Base-by-base conservation (phyloP, 1,284 basidiomycete species). In the Pyrrhoderma noxium region DNA sequence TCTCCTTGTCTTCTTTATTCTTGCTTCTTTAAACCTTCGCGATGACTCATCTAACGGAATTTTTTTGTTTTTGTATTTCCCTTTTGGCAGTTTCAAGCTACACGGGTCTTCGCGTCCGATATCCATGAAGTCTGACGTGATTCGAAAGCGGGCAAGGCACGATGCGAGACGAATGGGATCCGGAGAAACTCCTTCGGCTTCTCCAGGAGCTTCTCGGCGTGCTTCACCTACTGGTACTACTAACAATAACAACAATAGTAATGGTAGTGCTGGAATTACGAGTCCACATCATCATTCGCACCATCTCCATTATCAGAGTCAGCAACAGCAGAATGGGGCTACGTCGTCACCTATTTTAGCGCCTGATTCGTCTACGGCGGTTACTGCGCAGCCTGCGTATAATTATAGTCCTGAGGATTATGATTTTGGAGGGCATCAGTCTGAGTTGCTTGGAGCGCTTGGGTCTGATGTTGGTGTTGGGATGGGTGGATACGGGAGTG, bases 71-170 rank as follows among this genome's bases (percentile, higher is more conserved):
- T 22, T 40, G 7, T 21, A 11, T 35, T 5, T 22, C 38, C 38
- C 5, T 8, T 4, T 48, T 49, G 21, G 34, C 46, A 79, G 77
- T 63, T 88, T 86, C 68, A 89, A 89, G 65, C 69, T 89, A 9
- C 87, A 89, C 63, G 86, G 86, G 22, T 82, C 85, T 25, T 79
- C 84, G 3, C 80, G 87, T 39, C 86, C 87, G 3, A 87, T 89
- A 59, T 86, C 84, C 14, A 89, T 89, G 87, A 89, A 89, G 65
- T 88, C 85, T 8, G 86, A 89, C 58, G 80, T 89, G 43, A 87
- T 89, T 59, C 82, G 86, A 58, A 89, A 89, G 61, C 81, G 86
- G 36, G 85, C 86, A 2, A 74, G 86, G 3, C 84, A 87, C 59
- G 85, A 89, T 54, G 79, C 81, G 18, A 75, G 82, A 25, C 74